phyloP scores from a whole-genome alignment of 2,329 filamentous ascomycete genomes.

The Claviceps citrina region DNA sequence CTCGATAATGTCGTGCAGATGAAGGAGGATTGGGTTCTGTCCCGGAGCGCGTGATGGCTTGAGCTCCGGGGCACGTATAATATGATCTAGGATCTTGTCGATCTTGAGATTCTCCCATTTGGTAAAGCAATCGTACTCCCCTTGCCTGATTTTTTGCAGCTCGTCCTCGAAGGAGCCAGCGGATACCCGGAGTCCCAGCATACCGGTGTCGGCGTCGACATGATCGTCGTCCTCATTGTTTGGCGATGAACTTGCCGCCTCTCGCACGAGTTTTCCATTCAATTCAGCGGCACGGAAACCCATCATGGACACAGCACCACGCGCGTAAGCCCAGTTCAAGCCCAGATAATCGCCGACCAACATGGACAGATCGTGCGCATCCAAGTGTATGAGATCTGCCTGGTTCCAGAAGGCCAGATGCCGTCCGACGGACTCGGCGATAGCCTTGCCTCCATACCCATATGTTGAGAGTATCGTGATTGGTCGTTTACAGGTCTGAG shows the following conservation, averaged over 20 bases:
- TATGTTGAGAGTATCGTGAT: conserved; percentile 23
- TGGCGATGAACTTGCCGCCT: conserved; percentile 22
- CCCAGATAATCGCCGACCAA: conserved; percentile 56
- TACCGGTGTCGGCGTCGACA: conserved; percentile 18
- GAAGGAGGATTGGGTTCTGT: conserved; percentile 49
- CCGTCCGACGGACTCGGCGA: conserved; percentile 38
- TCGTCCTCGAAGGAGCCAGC: conserved; percentile 25
- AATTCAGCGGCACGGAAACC: conserved; percentile 41
- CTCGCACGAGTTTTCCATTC: conserved; percentile 36
- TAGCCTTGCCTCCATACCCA: conserved; percentile 23
- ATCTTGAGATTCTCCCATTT: conserved; percentile 50
- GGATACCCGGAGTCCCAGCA: conserved; percentile 16
- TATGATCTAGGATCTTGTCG: conserved; percentile 37
- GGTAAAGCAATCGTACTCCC: conserved; percentile 21
- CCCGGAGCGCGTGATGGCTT: conserved; percentile 17
- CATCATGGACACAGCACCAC: conserved; percentile 36
- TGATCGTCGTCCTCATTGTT: conserved; percentile 20
- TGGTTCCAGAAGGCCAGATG: conserved; percentile 43
- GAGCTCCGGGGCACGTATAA: conserved; percentile 33
- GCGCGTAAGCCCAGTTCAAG: conserved; percentile 35
- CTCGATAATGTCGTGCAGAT: conserved; percentile 68
- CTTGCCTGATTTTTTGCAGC: conserved; percentile 26
- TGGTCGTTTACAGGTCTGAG: conserved; percentile 21
- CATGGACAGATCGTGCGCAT: conserved; percentile 54
- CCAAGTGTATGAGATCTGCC: conserved; percentile 53